A percentile compares a stretch with the other conserved stretches of the same genome.
Conservation (phyloP, 805 yeast genomes). For the Wickerhamiella australiensis region DNA sequence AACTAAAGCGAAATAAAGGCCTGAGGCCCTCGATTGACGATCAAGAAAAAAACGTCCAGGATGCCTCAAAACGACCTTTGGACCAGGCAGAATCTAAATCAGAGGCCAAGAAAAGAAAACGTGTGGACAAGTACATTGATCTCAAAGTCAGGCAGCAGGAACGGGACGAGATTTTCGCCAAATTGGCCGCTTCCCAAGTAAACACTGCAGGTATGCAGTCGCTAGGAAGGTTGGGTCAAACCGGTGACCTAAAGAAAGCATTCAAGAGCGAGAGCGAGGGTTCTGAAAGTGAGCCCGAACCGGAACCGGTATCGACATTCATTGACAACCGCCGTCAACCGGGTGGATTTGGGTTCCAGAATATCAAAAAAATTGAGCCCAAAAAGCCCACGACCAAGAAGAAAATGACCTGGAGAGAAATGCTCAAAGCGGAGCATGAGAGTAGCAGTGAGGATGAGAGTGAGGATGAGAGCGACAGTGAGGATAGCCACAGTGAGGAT, state of each 20-base stretch:
- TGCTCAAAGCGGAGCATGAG: slow-evolving; percentile 21
- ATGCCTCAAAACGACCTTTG: background rate
- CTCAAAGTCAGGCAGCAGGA: slow-evolving; percentile 38
- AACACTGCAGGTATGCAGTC: slow-evolving; percentile 62
- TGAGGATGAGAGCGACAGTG: slow-evolving; percentile 10
- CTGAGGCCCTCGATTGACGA: slow-evolving; percentile 31
- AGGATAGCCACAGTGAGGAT: slow-evolving; percentile 20
- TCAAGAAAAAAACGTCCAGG: slow-evolving; percentile 11
- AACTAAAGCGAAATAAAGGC: slow-evolving; percentile 56
- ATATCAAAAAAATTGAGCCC: slow-evolving; percentile 16
- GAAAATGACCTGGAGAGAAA: slow-evolving; percentile 20
- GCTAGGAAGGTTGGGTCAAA: slow-evolving; percentile 69
- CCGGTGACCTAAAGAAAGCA: slow-evolving; percentile 50
- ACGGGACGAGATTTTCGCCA: slow-evolving; percentile 61
- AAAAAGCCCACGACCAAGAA: slow-evolving; percentile 1
- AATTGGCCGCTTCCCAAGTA: slow-evolving; percentile 49
- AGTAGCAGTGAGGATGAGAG: slow-evolving; percentile 27
- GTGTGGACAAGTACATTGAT: slow-evolving; percentile 76
- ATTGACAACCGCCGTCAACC: slow-evolving; percentile 60
- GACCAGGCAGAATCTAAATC: slow-evolving; percentile 48
- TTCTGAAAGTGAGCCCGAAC: slow-evolving; percentile 50
- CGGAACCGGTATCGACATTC: slow-evolving; percentile 34
- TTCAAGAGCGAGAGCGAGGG: slow-evolving; percentile 63
- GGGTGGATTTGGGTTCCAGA: slow-evolving; percentile 42
- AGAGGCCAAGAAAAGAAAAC: slow-evolving; percentile 54